Base-by-base conservation (phyloP, 1,139 yeast genomes). In the Yamadazyma taylorii region DNA sequence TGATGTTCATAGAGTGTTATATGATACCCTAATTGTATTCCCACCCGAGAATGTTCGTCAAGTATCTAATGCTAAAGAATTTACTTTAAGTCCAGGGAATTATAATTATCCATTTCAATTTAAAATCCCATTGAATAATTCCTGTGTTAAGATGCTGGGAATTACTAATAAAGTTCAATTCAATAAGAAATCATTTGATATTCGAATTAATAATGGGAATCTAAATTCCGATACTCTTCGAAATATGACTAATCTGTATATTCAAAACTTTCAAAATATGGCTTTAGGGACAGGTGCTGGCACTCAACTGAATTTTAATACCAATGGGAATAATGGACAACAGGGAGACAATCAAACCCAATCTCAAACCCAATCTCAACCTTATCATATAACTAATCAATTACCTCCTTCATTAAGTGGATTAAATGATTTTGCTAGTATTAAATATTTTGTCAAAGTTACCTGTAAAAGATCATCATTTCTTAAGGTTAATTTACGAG, bases 1-100 rank as follows among this genome's bases (percentile, higher is more conserved):
- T 26, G 86, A 80, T 51, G 58, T 61, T 12, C 87, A 81, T 56
- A 73, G 74, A 46, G 66, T 81, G 12, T 61, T 81, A 30, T 80
- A 80, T 47, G 76, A 77, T 39, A 71, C 81, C 0, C 45, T 56
- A 32, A 69, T 78, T 1, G 81, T 81, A 17, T 81, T 81, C 47
- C 87, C 88, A 0, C 84, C 87, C 0, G 65, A 60, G 21, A 76
- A 79, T 36, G 66, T 80, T 19, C 59, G 78, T 10, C 53, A 64
- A 30, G 76, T 73, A 2, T 66, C 78, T 15, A 61, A 60, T 34
- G 66, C 76, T 4, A 69, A 70, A 41, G 80, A 77, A 37, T 80
- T 74, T 53, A 80, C 86, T 0, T 60, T 82, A 39, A 69, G 78
- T 2, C 78, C 85, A 0, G 88, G 88, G 0, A 66, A 66, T 24